Conservation (phyloP, 352 stramenopile genomes). For the Blastocystis sp. region DNA sequence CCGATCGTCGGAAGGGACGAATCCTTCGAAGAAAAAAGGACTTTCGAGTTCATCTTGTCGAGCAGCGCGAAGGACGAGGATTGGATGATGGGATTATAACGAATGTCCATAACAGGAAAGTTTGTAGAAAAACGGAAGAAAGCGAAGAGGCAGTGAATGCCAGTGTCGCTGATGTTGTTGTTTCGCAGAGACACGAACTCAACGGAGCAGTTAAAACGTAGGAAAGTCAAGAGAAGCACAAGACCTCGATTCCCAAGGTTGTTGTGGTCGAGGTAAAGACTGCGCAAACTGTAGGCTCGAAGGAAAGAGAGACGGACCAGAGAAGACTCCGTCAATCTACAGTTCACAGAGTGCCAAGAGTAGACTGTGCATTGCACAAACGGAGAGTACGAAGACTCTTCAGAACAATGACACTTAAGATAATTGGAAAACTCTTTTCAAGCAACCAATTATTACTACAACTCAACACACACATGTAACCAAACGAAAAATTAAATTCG, state of each 20-base stretch:
- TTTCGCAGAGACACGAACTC: not conserved
- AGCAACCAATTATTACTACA: constrained; percentile 40
- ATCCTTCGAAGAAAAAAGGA: not conserved
- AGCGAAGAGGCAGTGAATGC: not conserved
- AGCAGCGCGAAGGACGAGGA: not conserved
- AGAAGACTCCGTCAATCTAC: not conserved
- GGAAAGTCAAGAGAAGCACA: not conserved
- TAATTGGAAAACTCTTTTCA: not conserved
- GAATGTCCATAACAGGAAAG: not conserved
- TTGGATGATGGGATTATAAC: not conserved
- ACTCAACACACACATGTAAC: not conserved
- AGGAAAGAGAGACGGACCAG: not conserved
- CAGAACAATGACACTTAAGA: not conserved
- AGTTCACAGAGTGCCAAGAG: not conserved
- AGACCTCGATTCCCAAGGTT: not conserved
- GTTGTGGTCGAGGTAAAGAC: constrained; percentile 40
- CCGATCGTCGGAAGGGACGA: not conserved
- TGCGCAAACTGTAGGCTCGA: not conserved
- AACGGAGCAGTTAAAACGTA: not conserved
- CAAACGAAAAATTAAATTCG: not conserved
- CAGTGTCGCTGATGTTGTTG: constrained; percentile 29
- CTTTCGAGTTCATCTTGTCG: not conserved
- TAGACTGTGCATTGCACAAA: constrained; percentile 33
- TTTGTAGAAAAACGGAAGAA: not conserved
- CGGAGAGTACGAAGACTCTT: not conserved